A percentile compares a stretch with the other conserved stretches of the same genome.
phyloP scores from a whole-genome alignment of 2,329 filamentous ascomycete genomes.

The Thielaviopsis euricoi region DNA sequence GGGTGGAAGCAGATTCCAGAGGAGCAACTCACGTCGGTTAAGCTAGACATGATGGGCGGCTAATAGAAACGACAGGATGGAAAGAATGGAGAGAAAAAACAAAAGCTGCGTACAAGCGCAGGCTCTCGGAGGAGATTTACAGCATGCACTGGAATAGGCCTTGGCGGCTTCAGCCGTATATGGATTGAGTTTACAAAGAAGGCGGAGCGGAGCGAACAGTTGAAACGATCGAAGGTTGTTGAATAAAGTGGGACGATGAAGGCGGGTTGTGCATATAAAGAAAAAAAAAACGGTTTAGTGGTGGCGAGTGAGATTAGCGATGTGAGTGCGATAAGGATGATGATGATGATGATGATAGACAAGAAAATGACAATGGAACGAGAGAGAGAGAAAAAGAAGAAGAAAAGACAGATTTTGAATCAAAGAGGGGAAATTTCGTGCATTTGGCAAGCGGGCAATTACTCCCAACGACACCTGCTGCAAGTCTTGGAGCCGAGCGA shows the following conservation, averaged over 20 bases:
- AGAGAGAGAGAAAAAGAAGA: not conserved
- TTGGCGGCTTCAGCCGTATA: not conserved
- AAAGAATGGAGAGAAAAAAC: not conserved
- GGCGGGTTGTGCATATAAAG: no score
- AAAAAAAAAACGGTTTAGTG: no score
- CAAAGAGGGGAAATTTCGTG: not conserved
- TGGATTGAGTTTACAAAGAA: not conserved
- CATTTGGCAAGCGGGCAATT: not conserved
- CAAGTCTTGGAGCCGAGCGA: not conserved
- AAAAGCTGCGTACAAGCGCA: not conserved
- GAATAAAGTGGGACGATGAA: not conserved
- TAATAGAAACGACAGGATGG: not conserved
- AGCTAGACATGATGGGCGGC: not conserved
- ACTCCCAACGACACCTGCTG: not conserved
- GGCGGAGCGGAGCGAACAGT: not conserved
- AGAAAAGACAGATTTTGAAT: not conserved
- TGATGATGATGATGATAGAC: no score
- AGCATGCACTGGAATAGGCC: not conserved
- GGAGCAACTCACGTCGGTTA: conserved; percentile 4
- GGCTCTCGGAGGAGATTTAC: not conserved
- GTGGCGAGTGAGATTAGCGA: no score
- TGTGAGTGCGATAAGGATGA: no score
- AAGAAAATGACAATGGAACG: no score
- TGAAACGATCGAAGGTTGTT: no score
- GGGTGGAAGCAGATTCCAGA: not conserved